Conservation (phyloP, 2,329 filamentous ascomycete species). For the Paramyrothecium sp. region DNA sequence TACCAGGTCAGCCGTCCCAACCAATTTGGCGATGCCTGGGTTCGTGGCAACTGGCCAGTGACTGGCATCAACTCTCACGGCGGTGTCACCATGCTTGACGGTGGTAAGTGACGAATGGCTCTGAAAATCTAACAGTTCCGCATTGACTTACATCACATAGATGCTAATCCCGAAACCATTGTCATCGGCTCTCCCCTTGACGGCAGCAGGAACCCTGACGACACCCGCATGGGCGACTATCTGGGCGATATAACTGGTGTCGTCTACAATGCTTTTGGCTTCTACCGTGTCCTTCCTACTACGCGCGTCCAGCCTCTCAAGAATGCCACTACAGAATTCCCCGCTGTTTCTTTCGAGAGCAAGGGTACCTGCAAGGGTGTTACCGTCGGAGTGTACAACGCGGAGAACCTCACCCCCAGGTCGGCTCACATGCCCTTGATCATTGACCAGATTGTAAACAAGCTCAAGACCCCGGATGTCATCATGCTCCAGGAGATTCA, state of each 20-base stretch:
- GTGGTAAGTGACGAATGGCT: constrained; percentile 33
- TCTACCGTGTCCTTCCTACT: constrained; percentile 66
- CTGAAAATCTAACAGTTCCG: too few species aligned
- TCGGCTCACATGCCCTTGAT: constrained; percentile 55
- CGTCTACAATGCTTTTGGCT: constrained; percentile 64
- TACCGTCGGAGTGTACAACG: constrained; percentile 67
- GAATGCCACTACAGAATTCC: constrained; percentile 42
- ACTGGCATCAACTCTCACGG: constrained; percentile 62
- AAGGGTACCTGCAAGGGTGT: constrained; percentile 57
- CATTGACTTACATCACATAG: constrained; percentile 28
- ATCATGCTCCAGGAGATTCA: constrained; percentile 71
- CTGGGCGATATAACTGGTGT: constrained; percentile 68
- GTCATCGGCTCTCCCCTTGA: constrained; percentile 65
- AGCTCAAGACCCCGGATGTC: constrained; percentile 61
- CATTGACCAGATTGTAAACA: constrained; percentile 63
- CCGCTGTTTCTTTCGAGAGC: constrained; percentile 51
- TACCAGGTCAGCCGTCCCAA: constrained; percentile 60
- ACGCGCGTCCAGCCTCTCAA: constrained; percentile 53
- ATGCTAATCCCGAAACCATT: constrained; percentile 70
- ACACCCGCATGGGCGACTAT: constrained; percentile 63
- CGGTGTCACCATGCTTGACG: constrained; percentile 61
- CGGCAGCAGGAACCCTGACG: constrained; percentile 56
- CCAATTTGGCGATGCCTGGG: constrained; percentile 66
- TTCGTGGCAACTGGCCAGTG: constrained; percentile 62
- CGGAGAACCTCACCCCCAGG: constrained; percentile 63